These are phyloP conservation scores for Fusarium chuoi DNA, from an alignment of 2,329 filamentous ascomycete species.

Conservation along the genomic window DNA sequence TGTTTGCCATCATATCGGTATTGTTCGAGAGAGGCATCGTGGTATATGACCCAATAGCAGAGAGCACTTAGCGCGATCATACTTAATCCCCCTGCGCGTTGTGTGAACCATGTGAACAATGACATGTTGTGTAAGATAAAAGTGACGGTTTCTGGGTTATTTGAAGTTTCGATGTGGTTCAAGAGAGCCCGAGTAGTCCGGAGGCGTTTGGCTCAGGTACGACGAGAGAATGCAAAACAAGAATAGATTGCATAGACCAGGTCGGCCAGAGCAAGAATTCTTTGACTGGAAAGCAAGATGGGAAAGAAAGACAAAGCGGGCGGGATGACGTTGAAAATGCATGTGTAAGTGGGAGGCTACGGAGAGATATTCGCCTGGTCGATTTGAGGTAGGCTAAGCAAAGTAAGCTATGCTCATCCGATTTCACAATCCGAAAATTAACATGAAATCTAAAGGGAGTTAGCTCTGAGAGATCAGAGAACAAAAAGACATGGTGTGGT, in stretches of 20 bases:
- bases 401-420: neutral
- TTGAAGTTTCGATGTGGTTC: neutral
- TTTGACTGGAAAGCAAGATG: neutral
- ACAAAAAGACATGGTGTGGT: neutral
- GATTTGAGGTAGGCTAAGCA: neutral
- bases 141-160: neutral
- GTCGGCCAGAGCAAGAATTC: neutral
- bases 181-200: neutral
- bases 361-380: neutral
- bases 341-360: slow-evolving; percentile 11
- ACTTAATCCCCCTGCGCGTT: slow-evolving; percentile 64
- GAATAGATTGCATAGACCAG: neutral
- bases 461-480: neutral
- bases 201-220: neutral
- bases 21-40: slow-evolving; percentile 57
- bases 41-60: slow-evolving; percentile 65
- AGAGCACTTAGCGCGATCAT: slow-evolving; percentile 61
- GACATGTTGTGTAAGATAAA: slow-evolving; percentile 54
- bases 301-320: neutral
- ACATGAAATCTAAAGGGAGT: neutral
- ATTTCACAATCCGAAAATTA: neutral
- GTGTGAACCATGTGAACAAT: slow-evolving; percentile 64
- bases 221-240: neutral
- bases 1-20: slow-evolving; percentile 58
- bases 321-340: neutral